phyloP scores from a whole-genome alignment of 306 rosid genomes.

The Canavalia ensiformis region DNA sequence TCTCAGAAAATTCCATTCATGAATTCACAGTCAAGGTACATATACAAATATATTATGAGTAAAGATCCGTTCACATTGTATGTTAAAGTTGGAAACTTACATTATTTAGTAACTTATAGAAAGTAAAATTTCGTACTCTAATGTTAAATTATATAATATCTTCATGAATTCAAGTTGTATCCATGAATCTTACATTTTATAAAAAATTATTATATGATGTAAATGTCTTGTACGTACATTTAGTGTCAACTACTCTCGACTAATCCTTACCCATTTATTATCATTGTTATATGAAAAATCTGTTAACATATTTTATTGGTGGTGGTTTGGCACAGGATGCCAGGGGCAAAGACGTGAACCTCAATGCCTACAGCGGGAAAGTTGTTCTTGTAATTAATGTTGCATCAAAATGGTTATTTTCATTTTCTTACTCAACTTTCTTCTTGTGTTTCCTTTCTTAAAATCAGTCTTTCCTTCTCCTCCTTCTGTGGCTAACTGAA shows the following conservation, averaged over 20 bases:
- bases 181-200: no score
- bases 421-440: constrained; percentile 3
- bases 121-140: no score
- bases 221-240: no score
- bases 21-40: constrained; percentile 88
- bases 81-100: no score
- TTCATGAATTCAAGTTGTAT: no score
- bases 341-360: constrained; percentile 79
- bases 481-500: constrained; percentile 31
- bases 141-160: no score
- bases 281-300: not conserved
- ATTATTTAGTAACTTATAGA: no score
- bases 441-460: not conserved
- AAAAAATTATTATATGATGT: no score
- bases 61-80: no score
- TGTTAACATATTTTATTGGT: constrained; percentile 21
- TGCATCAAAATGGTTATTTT: constrained; percentile 88
- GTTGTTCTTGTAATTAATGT: constrained; percentile 90
- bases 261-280: not conserved
- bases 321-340: constrained; percentile 64
- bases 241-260: no score
- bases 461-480: not conserved
- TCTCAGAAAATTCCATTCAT: constrained; percentile 72
- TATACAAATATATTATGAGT: no score
- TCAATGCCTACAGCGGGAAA: constrained; percentile 73